A percentile compares a stretch with the other conserved stretches of the same genome.
These are phyloP conservation scores for Hyaloscypha hepaticicola DNA, from an alignment of 495 filamentous ascomycete species.

Conservation along the genomic window DNA sequence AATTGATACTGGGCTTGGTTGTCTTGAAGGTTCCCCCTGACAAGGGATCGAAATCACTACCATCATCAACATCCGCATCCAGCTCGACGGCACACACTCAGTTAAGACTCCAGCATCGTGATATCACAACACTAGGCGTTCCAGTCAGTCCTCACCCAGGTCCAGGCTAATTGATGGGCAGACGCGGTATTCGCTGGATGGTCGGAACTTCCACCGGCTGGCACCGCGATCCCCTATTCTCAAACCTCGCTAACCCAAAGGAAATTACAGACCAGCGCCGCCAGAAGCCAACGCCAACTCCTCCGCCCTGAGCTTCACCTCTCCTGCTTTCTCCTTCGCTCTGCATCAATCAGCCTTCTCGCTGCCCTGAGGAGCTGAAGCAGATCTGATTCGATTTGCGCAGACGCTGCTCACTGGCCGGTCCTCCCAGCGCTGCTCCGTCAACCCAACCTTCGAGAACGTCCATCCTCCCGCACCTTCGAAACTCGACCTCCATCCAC, in stretches of 20 bases:
- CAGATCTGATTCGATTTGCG: not conserved
- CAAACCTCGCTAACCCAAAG: conserved; percentile 27
- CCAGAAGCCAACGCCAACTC: not conserved
- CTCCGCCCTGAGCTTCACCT: not conserved
- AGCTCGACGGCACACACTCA: not conserved
- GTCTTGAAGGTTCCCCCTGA: not conserved
- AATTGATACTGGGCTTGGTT: not conserved
- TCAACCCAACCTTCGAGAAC: not conserved
- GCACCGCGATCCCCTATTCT: conserved; percentile 23
- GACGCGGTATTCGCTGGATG: not conserved
- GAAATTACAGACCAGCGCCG: conserved; percentile 19
- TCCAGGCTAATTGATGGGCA: not conserved
- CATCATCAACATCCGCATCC: not conserved
- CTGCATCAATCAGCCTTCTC: conserved; percentile 2
- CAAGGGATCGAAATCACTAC: not conserved
- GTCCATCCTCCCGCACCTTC: not conserved
- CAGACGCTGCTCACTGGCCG: not conserved
- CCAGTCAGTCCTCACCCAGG: not conserved
- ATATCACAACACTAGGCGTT: conserved; percentile 7
- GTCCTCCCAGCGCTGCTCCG: not conserved
- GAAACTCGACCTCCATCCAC: not conserved
- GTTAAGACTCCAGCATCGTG: not conserved
- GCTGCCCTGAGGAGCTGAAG: not conserved
- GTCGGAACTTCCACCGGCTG: not conserved
- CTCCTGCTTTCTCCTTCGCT: not conserved